Conservation (phyloP, 805 yeast genomes). For the Saccharomycopsis sp. region DNA sequence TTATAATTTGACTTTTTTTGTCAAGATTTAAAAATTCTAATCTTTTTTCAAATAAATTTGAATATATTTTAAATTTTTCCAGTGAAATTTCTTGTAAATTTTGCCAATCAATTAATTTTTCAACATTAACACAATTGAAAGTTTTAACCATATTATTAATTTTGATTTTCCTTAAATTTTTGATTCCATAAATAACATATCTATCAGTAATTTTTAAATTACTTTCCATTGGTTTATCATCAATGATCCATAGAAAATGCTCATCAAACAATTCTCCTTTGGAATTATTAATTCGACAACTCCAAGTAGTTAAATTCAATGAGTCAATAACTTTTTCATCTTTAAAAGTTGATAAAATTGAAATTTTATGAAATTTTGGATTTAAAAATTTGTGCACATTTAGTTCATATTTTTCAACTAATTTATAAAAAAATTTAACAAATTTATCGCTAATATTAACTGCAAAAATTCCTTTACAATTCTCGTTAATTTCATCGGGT, state of each 20-base stretch:
- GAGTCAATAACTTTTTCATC: slow-evolving; percentile 33
- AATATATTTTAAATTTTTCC: slow-evolving; percentile 6
- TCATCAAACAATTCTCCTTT: slow-evolving; percentile 27
- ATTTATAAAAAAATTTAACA: background rate
- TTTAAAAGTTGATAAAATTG: slow-evolving; percentile 22
- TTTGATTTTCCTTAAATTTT: no score
- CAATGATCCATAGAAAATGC: slow-evolving; percentile 42
- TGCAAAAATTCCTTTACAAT: slow-evolving; percentile 44
- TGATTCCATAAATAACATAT: slow-evolving; percentile 8
- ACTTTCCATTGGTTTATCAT: slow-evolving; percentile 8
- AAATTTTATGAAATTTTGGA: slow-evolving; percentile 21
- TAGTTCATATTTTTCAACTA: background rate
- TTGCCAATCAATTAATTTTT: slow-evolving; percentile 11
- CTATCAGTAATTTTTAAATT: slow-evolving; percentile 6
- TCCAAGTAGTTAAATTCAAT: slow-evolving; percentile 33
- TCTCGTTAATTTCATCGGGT: slow-evolving; percentile 39
- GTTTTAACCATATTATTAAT: slow-evolving; percentile 1
- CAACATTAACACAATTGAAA: slow-evolving; percentile 11
- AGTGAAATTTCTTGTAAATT: slow-evolving; percentile 5
- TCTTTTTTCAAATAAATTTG: slow-evolving; percentile 1
- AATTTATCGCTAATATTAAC: slow-evolving; percentile 10
- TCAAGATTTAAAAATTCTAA: slow-evolving; percentile 4
- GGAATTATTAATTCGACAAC: slow-evolving; percentile 31
- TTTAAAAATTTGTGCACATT: slow-evolving; percentile 15
- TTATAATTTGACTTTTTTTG: slow-evolving; percentile 7